phyloP scores from a whole-genome alignment of 2,329 filamentous ascomycete species.

The Penicillium sp. region DNA sequence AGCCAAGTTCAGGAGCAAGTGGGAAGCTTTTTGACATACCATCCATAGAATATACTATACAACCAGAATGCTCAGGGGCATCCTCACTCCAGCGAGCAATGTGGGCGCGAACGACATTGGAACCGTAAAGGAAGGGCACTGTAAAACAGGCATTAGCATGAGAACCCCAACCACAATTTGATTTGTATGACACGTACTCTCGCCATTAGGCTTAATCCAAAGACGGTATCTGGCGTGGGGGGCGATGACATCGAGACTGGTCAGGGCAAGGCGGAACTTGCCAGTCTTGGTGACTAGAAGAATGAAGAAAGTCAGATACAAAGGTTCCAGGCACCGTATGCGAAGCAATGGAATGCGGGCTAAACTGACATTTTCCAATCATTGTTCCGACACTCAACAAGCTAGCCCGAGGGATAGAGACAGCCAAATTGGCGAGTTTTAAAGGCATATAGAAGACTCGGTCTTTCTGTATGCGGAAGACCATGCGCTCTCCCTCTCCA shows the following conservation, averaged over 20 bases:
- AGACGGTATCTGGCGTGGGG: conserved; percentile 94
- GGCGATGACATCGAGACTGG: conserved; percentile 83
- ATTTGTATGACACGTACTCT: conserved; percentile 47
- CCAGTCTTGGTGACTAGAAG: conserved; percentile 80
- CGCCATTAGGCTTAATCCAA: conserved; percentile 94
- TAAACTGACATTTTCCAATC: conserved; percentile 42
- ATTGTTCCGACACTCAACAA: conserved; percentile 51
- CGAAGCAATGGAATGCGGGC: conserved; percentile 69
- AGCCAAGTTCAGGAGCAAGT: neutral
- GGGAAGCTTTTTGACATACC: conserved; percentile 66
- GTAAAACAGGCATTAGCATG: neutral
- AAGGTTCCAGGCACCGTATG: neutral
- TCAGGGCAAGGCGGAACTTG: conserved; percentile 94
- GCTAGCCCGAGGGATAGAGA: conserved; percentile 75
- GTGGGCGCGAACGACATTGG: conserved; percentile 54
- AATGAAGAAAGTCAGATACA: neutral
- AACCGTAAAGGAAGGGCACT: conserved; percentile 92
- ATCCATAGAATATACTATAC: conserved; percentile 87
- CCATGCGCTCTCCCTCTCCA: conserved; percentile 73
- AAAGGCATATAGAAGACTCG: conserved; percentile 82
- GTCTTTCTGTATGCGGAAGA: conserved; percentile 62
- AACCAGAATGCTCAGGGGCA: conserved; percentile 87
- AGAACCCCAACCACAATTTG: neutral
- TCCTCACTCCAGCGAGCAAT: conserved; percentile 69
- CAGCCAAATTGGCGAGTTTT: conserved; percentile 87